Base-by-base conservation (phyloP, 2,329 filamentous ascomycete genomes). In the Penicillium hesseltinei region DNA sequence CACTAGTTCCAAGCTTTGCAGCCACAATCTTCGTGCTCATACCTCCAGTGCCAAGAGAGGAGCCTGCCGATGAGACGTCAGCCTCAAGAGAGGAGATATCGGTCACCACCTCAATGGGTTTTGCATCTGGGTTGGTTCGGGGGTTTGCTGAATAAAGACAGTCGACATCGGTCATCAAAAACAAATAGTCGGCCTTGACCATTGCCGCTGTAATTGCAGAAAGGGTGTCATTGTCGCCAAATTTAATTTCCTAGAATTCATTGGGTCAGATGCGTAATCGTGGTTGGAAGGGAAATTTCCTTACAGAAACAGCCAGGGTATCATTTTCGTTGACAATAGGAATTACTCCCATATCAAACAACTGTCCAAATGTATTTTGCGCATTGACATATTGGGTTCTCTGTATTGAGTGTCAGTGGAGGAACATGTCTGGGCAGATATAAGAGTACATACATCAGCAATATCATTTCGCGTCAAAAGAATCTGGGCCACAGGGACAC, bases 291-390 rank as follows among this genome's bases (percentile, higher is more conserved):
- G n/a, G 47, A 27, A 40, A 19, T 59, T n/a, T 33, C 13, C 76
- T 31, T 76, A 81, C 79, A 44, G 93, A 90, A 63, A 99, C 94
- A 25, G 92, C 91, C 54, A 99, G 80, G 3, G 94, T 99, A 74
- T 99, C 94, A 75, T 99, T 99, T 77, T 99, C 94, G 70, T 99
- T 99, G 62, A 99, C 94, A 68, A 99, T 97, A 10, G 94, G 94
- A 62, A 99, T 95, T 27, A 97, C 93, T 2, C 92, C 92, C 88
- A 97, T 94, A 68, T 92, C 88, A 19, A 99, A 80, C 46, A 97
- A 82, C 74, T 96, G 91, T 51, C 86, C 84, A 72, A 99, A 90
- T 0, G 94, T 97, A 71, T 96, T 97, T 76, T 97, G 92, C 0
- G 94, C 94, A 78, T 99, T 99, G 62, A 92, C 83, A 73, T 97